Percentiles rank a stretch among this genome's conserved stretches.
phyloP scores from a whole-genome alignment of 2,329 filamentous ascomycete species.

The Penicillium sp. region DNA sequence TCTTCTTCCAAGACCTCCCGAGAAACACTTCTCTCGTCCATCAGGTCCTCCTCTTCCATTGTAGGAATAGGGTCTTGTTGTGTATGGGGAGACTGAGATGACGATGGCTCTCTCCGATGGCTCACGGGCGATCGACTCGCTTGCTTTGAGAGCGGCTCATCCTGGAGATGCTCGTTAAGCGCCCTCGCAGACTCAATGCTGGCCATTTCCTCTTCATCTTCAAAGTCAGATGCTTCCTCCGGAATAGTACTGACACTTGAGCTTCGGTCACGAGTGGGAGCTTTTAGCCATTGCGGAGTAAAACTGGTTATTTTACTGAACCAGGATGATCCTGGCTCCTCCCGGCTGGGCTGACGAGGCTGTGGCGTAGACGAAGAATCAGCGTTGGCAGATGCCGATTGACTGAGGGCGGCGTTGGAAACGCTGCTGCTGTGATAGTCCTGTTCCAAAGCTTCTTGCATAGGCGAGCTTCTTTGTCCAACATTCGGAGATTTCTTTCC shows the following conservation, averaged over 20 bases:
- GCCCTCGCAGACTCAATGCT: constrained; percentile 15
- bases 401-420: constrained; percentile 16
- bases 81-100: constrained; percentile 4
- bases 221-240: constrained; percentile 8
- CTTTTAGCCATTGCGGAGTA: constrained; percentile 37
- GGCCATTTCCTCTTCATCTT: constrained; percentile 19
- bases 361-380: constrained; percentile 24
- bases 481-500: neutral
- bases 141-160: constrained; percentile 13
- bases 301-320: constrained; percentile 36
- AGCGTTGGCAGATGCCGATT: constrained; percentile 14
- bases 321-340: constrained; percentile 37
- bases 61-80: constrained; percentile 5
- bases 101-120: constrained; percentile 11
- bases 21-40: neutral
- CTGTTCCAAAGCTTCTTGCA: constrained; percentile 4
- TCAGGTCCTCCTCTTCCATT: constrained; percentile 11
- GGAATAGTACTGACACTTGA: constrained; percentile 13
- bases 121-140: constrained; percentile 13
- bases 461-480: neutral
- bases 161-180: constrained; percentile 14
- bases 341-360: constrained; percentile 13
- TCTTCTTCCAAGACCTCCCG: neutral
- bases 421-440: constrained; percentile 7
- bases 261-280: constrained; percentile 22